phyloP scores from a whole-genome alignment of 768 basidiomycete genomes.

The Lentinula sp. region DNA sequence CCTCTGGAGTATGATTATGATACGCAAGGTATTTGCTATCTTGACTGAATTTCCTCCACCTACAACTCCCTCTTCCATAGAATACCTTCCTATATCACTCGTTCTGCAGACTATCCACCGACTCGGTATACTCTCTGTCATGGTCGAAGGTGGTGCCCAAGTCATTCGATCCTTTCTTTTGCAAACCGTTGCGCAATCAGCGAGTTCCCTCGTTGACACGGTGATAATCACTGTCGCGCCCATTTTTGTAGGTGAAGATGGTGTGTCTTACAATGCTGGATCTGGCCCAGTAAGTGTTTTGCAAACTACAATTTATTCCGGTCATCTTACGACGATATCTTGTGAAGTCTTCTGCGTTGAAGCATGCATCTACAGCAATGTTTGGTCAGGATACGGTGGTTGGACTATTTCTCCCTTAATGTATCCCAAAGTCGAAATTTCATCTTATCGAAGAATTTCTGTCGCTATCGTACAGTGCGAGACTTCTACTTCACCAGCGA shows the following conservation, averaged over 20 bases:
- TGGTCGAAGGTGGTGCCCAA: constrained; percentile 93
- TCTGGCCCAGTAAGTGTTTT: constrained; percentile 1
- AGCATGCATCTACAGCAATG: constrained; percentile 22
- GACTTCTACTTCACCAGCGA: no score
- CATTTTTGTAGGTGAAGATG: constrained; percentile 68
- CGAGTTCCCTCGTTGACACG: constrained; percentile 47
- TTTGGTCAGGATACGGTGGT: constrained; percentile 31
- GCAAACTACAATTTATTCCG: not conserved
- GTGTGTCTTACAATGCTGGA: constrained; percentile 46
- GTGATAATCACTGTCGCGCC: constrained; percentile 87
- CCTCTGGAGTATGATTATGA: constrained; percentile 36
- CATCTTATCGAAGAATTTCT: no score
- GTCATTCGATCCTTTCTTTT: constrained; percentile 72
- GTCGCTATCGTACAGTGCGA: no score
- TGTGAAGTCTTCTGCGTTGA: constrained; percentile 13
- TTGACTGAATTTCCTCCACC: not conserved
- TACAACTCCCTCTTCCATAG: constrained; percentile 14
- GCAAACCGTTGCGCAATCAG: constrained; percentile 10
- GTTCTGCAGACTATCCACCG: constrained; percentile 49
- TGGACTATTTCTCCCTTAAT: not conserved
- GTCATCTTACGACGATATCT: not conserved
- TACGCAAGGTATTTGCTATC: not conserved
- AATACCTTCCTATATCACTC: constrained; percentile 34
- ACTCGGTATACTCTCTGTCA: constrained; percentile 64
- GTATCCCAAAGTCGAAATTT: not conserved